phyloP scores from a whole-genome alignment of 305 asterid species.

The Fraxinus sp. region DNA sequence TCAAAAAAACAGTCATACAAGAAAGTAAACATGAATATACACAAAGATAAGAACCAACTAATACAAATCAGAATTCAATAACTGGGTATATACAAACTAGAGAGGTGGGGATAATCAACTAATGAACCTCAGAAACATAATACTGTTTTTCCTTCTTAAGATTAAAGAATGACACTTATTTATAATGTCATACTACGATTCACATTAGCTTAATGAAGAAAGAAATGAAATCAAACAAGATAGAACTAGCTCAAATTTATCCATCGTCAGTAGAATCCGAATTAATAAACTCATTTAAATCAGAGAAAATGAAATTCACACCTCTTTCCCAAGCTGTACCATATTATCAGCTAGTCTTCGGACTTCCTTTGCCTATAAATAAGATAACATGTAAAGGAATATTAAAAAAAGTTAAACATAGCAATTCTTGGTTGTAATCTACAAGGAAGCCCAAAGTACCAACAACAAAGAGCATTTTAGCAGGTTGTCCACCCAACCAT shows the following conservation, averaged over 20 bases:
- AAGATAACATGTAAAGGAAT: not conserved
- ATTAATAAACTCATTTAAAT: not conserved
- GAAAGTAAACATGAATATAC: not conserved
- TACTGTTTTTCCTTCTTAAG: not conserved
- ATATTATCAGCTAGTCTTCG: slow-evolving; percentile 93
- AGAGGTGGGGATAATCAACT: not conserved
- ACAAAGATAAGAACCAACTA: not conserved
- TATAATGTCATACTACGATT: not conserved
- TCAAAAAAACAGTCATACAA: not conserved
- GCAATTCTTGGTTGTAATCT: not conserved
- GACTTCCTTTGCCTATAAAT: slow-evolving; percentile 78
- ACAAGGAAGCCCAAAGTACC: not conserved
- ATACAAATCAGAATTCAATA: not conserved
- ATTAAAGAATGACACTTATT: not conserved
- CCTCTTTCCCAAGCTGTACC: slow-evolving; percentile 98
- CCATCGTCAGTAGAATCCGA: not conserved
- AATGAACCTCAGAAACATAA: not conserved
- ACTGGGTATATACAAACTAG: not conserved
- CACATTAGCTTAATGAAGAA: not conserved
- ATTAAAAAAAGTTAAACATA: not conserved
- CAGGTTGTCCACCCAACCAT: not conserved
- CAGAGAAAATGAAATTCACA: slow-evolving; percentile 21
- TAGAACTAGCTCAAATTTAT: not conserved
- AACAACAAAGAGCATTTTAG: not conserved
- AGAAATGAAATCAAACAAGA: not conserved